phyloP scores from a whole-genome alignment of 2,329 filamentous ascomycete genomes.

The Neonectria punicea region DNA sequence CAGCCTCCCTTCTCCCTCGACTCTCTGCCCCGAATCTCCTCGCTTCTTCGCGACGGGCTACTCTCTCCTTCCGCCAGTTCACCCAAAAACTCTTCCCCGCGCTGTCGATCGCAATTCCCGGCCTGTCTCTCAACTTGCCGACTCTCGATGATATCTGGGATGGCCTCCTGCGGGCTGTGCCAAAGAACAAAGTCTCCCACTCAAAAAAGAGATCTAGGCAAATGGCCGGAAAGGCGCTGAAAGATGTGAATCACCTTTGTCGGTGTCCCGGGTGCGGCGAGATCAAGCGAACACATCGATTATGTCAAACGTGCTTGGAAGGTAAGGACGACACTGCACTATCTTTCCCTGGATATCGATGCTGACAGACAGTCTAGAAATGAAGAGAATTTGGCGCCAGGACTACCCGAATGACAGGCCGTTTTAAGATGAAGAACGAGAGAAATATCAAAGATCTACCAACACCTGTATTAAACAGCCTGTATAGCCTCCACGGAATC shows the following conservation, averaged over 20 bases:
- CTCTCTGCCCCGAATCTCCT: slow-evolving; percentile 56
- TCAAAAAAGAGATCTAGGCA: slow-evolving; percentile 93
- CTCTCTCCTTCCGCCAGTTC: slow-evolving; percentile 57
- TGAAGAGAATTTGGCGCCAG: slow-evolving; percentile 57
- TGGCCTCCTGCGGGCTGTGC: slow-evolving; percentile 88
- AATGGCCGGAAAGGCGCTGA: slow-evolving; percentile 93
- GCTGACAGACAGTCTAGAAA: slow-evolving; percentile 49
- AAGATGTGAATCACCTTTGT: slow-evolving; percentile 89
- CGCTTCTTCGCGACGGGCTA: slow-evolving; percentile 55
- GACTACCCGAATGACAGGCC: slow-evolving; percentile 51
- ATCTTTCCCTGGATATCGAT: background rate
- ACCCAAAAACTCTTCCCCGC: slow-evolving; percentile 62
- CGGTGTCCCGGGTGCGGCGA: slow-evolving; percentile 90
- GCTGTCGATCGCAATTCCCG: slow-evolving; percentile 68
- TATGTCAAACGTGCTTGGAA: slow-evolving; percentile 88
- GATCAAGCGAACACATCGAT: slow-evolving; percentile 85
- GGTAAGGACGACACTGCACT: slow-evolving; percentile 64
- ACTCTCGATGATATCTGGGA: slow-evolving; percentile 88
- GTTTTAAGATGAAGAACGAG: slow-evolving; percentile 38
- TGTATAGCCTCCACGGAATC: slow-evolving; percentile 46
- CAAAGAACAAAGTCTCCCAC: slow-evolving; percentile 99
- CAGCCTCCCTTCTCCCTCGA: slow-evolving; percentile 65
- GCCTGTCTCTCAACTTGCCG: slow-evolving; percentile 65
- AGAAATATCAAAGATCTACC: slow-evolving; percentile 34
- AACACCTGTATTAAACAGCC: slow-evolving; percentile 43